These are phyloP conservation scores for Coniferiporia sulphurascens DNA, from an alignment of 1,284 basidiomycete genomes.

Conservation along the genomic window DNA sequence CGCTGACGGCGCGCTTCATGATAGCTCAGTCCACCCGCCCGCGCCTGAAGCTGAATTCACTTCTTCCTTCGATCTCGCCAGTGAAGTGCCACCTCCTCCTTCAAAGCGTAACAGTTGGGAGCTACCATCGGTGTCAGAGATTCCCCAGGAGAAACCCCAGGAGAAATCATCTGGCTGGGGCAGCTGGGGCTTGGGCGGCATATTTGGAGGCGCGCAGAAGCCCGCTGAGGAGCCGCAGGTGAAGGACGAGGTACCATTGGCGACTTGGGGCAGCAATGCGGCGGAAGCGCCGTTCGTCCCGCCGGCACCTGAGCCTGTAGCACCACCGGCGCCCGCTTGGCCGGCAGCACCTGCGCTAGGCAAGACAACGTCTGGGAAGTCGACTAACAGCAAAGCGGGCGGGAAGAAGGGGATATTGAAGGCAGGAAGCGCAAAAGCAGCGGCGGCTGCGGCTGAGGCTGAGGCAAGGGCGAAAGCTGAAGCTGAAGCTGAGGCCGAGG, in stretches of 20 bases:
- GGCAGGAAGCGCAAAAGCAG: slow-evolving; percentile 3
- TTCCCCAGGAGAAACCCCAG: background rate
- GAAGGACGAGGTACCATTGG: background rate
- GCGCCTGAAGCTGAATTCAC: background rate
- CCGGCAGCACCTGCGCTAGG: background rate
- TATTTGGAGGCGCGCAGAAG: background rate
- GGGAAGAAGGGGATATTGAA: slow-evolving; percentile 12
- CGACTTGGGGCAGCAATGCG: background rate
- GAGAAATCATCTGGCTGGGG: background rate
- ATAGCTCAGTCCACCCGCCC: background rate
- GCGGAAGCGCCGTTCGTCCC: slow-evolving; percentile 5
- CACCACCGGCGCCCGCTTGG: background rate
- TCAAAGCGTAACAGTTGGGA: slow-evolving; percentile 2
- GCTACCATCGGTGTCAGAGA: background rate
- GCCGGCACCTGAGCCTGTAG: background rate
- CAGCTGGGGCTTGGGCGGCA: background rate
- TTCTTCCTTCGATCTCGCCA: background rate
- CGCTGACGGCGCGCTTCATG: background rate
- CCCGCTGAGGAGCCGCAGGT: background rate
- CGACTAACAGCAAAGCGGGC: background rate
- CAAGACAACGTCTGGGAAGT: background rate
- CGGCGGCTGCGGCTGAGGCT: slow-evolving; percentile 1
- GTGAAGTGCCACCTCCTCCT: background rate
- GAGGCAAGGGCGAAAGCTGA: background rate
- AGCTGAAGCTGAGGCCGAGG: background rate